A percentile compares a stretch with the other conserved stretches of the same genome.
Evolutionary conservation across 768 basidiomycete species (phyloP).

Genomic region (Trametes sanguinea): DNA sequence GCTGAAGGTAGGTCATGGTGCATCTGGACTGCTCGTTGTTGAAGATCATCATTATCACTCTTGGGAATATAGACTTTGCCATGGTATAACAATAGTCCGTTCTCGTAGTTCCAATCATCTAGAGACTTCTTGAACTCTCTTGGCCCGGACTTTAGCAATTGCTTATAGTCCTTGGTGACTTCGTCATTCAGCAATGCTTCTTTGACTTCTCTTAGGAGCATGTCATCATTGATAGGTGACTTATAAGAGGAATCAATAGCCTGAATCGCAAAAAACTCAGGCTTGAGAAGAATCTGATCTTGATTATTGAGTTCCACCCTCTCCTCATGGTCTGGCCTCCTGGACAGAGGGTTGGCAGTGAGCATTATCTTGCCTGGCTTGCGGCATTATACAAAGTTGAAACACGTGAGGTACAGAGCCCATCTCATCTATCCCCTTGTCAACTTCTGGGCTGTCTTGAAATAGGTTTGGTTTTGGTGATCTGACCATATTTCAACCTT

Average conservation of each 20-base stretch:
- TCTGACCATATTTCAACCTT: slow-evolving; percentile 27
- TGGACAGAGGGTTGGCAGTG: too few relatives aligned
- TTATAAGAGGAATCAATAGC: slow-evolving; percentile 5
- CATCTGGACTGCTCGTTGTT: too few relatives aligned
- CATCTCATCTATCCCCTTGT: slow-evolving; percentile 34
- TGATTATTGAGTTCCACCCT: too few relatives aligned
- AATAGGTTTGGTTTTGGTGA: slow-evolving; percentile 33
- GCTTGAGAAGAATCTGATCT: slow-evolving; percentile 14
- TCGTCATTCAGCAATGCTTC: slow-evolving; percentile 3
- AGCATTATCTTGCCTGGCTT: too few relatives aligned
- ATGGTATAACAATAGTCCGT: too few relatives aligned
- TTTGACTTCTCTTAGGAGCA: slow-evolving; percentile 2
- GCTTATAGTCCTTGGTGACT: not conserved
- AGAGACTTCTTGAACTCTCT: too few relatives aligned
- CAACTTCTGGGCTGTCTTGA: slow-evolving; percentile 27
- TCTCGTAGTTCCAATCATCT: too few relatives aligned
- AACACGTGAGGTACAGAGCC: slow-evolving; percentile 18
- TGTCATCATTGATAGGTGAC: not conserved
- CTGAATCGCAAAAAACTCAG: slow-evolving; percentile 8
- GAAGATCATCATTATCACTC: too few relatives aligned
- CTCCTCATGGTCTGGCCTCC: too few relatives aligned
- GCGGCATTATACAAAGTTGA: slow-evolving; percentile 1
- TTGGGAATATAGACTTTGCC: too few relatives aligned
- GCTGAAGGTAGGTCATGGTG: too few relatives aligned
- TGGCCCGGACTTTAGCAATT: too few relatives aligned